Percentiles rank a stretch among this genome's conserved stretches.
phyloP scores from a whole-genome alignment of 2,329 filamentous ascomycete species.

The Fusarium beomiforme region DNA sequence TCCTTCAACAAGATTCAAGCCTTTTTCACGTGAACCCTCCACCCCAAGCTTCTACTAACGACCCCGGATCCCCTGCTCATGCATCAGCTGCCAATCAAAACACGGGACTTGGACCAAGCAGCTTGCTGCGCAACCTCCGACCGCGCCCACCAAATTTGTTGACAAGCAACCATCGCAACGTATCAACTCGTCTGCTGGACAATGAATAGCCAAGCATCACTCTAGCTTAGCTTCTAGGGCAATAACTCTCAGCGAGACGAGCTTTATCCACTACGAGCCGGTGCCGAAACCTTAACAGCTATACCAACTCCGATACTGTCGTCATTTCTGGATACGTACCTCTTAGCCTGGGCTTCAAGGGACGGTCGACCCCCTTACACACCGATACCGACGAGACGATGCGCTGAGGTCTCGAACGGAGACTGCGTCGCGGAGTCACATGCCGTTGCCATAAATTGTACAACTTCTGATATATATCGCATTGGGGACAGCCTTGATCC shows the following conservation, averaged over 20 bases:
- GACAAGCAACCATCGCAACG: constrained; percentile 40
- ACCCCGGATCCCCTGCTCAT: constrained; percentile 39
- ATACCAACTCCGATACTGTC: constrained; percentile 29
- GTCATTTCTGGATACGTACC: constrained; percentile 42
- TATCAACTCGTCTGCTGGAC: constrained; percentile 25
- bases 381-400: constrained; percentile 36
- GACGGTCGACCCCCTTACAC: constrained; percentile 26
- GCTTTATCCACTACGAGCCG: constrained; percentile 1
- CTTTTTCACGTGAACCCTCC: constrained; percentile 41
- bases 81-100: constrained; percentile 45
- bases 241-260: constrained; percentile 12
- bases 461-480: constrained; percentile 5
- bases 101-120: constrained; percentile 37
- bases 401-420: constrained; percentile 37
- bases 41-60: constrained; percentile 8
- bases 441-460: constrained; percentile 26
- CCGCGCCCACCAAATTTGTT: constrained; percentile 45
- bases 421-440: constrained; percentile 29
- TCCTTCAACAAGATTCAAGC: not conserved
- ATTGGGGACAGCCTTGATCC: constrained; percentile 16
- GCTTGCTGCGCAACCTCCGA: constrained; percentile 28
- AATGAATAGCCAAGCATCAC: constrained; percentile 25
- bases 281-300: constrained; percentile 8
- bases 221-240: constrained; percentile 17
- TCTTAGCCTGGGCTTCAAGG: constrained; percentile 26